Conservation (phyloP, 148 eudicot genomes). For the Fagopyrum homotropicum region DNA sequence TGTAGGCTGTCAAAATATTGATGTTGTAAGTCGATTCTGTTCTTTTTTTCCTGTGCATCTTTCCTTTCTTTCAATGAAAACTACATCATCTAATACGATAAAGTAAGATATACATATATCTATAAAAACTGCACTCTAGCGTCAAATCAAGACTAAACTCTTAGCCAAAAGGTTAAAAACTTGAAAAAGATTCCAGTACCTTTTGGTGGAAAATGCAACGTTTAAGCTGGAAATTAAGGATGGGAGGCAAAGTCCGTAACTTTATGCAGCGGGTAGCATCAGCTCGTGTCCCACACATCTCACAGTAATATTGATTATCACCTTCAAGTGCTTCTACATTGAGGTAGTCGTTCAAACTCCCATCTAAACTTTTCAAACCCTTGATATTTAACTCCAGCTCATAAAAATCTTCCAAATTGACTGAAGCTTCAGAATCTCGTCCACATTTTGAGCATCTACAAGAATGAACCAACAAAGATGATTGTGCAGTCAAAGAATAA, state of each 20-base stretch:
- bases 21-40: not conserved
- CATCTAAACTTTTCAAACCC: conserved; percentile 80
- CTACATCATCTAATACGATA: not conserved
- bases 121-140: not conserved
- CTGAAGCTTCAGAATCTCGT: conserved; percentile 85
- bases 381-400: conserved; percentile 86
- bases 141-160: not conserved
- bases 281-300: conserved; percentile 66
- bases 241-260: conserved; percentile 76
- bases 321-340: conserved; percentile 85
- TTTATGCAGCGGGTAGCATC: conserved; percentile 96
- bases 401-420: conserved; percentile 92
- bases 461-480: conserved; percentile 1
- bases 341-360: conserved; percentile 81
- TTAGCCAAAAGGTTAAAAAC: not conserved
- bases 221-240: conserved; percentile 93
- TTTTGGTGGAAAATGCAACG: conserved; percentile 92
- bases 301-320: conserved; percentile 88
- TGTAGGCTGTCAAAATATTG: not conserved
- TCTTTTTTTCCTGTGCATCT: not conserved
- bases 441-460: conserved; percentile 85
- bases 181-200: conserved; percentile 25
- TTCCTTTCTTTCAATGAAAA: not conserved
- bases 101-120: not conserved
- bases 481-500: not conserved